Evolutionary conservation across 768 basidiomycete species (phyloP), one percentile per base, ranked within the genome.

Genomic region (Nidula microcarpa): DNA sequence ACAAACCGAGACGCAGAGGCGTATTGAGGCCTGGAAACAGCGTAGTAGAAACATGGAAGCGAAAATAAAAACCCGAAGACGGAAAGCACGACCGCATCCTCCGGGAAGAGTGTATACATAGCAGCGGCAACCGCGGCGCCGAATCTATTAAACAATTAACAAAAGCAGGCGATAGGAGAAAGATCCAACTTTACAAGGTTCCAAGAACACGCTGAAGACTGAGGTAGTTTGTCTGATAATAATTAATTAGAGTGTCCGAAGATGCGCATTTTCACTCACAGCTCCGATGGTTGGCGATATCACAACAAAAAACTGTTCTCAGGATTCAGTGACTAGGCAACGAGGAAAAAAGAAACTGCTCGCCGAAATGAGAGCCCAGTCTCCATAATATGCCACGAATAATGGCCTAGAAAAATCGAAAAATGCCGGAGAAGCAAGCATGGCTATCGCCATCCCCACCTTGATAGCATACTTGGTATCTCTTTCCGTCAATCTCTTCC

Each of bases 311-410:
- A 86, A 91, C 88, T 89, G 51, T n/a, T 1, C 33, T 35, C 18
- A 30, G 47, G 23, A 41, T 32, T 32, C 34, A 58, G 43, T 62
- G 16, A 56, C 45, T 17, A 13, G 9, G 6, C 23, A 49, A 9
- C 16, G 2, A 33, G 41, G 37, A 35, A 52, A 49, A 51, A 33
- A 52, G 30, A 7, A 36, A 32, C 9, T 39, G 73, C 81, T 63
- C 56, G 91, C 93, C 44, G 94, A 94, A 50, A 98, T 91, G 62
- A 99, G 72, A 1, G 94, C 94, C 96, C 96, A 99, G 70, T 98
- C 94, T 35, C 95, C 95, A 60, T 86, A 81, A 60, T 88, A 94
- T 46, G 85, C 80, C 43, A 91, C 74, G 62, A 97, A 98, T 3
- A 83, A 68, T 4, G 85, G 86, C 23, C 94, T 76, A 1, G 90